A percentile compares a stretch with the other conserved stretches of the same genome.
These are phyloP conservation scores for Xylaria palmicola DNA, from an alignment of 495 filamentous ascomycete genomes.

Conservation along the genomic window DNA sequence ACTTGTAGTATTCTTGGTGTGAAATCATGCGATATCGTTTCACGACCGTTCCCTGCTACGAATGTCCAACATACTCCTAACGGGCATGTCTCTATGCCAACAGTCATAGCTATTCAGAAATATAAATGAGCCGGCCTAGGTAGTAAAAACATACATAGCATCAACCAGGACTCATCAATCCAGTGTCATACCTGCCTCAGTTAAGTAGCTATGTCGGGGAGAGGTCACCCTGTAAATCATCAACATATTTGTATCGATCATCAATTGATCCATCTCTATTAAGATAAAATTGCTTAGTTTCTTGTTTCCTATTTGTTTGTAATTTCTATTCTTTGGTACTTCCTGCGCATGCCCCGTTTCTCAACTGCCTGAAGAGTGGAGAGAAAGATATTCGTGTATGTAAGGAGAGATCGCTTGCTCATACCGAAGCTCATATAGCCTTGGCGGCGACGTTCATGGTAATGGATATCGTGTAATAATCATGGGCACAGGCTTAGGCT, in stretches of 20 bases:
- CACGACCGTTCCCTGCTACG: too few relatives aligned
- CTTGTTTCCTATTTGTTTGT: conserved; percentile 15
- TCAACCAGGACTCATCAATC: too few relatives aligned
- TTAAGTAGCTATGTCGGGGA: too few relatives aligned
- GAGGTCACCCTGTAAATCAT: too few relatives aligned
- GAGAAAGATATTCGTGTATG: conserved; percentile 11
- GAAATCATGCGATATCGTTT: too few relatives aligned
- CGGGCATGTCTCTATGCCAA: too few relatives aligned
- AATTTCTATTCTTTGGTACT: neutral
- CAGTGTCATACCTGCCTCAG: too few relatives aligned
- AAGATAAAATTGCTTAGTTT: conserved; percentile 12
- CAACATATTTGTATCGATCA: conserved; percentile 14
- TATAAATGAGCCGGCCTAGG: too few relatives aligned
- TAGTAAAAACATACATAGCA: too few relatives aligned
- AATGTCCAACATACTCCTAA: too few relatives aligned
- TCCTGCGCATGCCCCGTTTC: neutral
- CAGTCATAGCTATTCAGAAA: too few relatives aligned
- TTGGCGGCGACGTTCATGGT: neutral
- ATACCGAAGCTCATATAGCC: conserved; percentile 2
- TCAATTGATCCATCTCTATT: conserved; percentile 15
- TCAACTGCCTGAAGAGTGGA: neutral
- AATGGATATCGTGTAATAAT: neutral
- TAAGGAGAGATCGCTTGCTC: conserved; percentile 11
- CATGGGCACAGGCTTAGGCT: neutral
- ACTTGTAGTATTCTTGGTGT: too few relatives aligned